phyloP scores from a whole-genome alignment of 2,329 filamentous ascomycete species.

The Hypoxylon sp. region DNA sequence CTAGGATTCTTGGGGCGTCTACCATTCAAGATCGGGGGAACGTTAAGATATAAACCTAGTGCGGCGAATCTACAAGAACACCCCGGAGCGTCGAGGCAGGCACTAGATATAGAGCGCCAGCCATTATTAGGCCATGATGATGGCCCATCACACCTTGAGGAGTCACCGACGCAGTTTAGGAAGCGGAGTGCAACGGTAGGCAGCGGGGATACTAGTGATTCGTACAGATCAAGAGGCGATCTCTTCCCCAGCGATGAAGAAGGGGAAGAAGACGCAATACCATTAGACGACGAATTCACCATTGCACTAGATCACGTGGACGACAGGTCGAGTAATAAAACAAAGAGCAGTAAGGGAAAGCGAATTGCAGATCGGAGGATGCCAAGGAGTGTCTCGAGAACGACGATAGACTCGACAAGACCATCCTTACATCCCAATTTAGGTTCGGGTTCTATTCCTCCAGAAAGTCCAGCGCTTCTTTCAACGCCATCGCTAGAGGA shows the following conservation, averaged over 20 bases:
- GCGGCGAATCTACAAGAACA: slow-evolving; percentile 93
- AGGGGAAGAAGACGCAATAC: slow-evolving; percentile 93
- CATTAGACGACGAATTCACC: slow-evolving; percentile 92
- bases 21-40: slow-evolving; percentile 87
- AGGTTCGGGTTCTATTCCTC: slow-evolving; percentile 51
- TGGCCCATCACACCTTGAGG: slow-evolving; percentile 42
- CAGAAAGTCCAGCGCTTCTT: slow-evolving; percentile 57
- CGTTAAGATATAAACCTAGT: slow-evolving; percentile 88
- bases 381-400: slow-evolving; percentile 71
- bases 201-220: slow-evolving; percentile 87
- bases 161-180: slow-evolving; percentile 59
- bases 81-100: slow-evolving; percentile 69
- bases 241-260: slow-evolving; percentile 88
- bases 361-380: slow-evolving; percentile 59
- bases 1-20: slow-evolving; percentile 87
- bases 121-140: slow-evolving; percentile 71
- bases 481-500: slow-evolving; percentile 65
- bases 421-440: slow-evolving; percentile 48
- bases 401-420: slow-evolving; percentile 66
- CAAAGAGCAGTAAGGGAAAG: slow-evolving; percentile 73
- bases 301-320: slow-evolving; percentile 85
- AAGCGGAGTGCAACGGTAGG: slow-evolving; percentile 83
- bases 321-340: slow-evolving; percentile 78
- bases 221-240: slow-evolving; percentile 88
- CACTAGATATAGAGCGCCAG: slow-evolving; percentile 71